Evolutionary conservation across 2,329 filamentous ascomycete genomes (phyloP), one percentile per base, ranked within the genome.

Genomic region (Ophiognomonia clavigignenti-juglandacearum): DNA sequence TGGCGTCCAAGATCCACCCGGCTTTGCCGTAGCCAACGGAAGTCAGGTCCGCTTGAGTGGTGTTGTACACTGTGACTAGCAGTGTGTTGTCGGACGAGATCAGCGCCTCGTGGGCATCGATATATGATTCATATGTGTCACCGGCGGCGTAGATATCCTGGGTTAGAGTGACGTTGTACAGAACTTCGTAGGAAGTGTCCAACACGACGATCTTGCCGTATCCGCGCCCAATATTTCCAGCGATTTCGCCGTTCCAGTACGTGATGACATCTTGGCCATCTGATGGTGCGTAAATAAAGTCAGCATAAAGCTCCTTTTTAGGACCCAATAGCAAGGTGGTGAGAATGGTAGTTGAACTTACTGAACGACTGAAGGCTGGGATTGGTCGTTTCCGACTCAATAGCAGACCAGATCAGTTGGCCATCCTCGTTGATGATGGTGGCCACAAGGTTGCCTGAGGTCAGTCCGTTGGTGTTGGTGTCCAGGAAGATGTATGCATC

Each of bases 331-430:
- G 32, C 4, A 16, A 5, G 14, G 9, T 14, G 32, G 9, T 2
- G 19, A n/a, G 6, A 34, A 34, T 14, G 14, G 13, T 8, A 16
- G n/a, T 34, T 16, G 6, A 4, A 34, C 32, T 34, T 16, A 34
- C 32, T 65, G 63, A 62, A 70, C 14, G 56, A 58, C 40, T 64
- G 67, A 54, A 70, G 69, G 46, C 70, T 69, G 24, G 64, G 62
- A 7, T 62, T 55, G 61, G 66, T 71, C 55, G 66, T 65, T 4
- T 62, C 64, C 41, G 64, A 67, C 52, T 67, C 66, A 2, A 61
- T 62, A 11, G 68, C 65, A 3, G 68, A 72, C 69, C 69, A 72
- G 41, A 72, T 57, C 1, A 72, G 59, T 36, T 71, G 68, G 4
- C 69, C 69, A 31, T 69, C 59, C 51, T 70, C 63, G 24, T 63